phyloP scores from a whole-genome alignment of 768 basidiomycete species.

The Hortiboletus campestris region DNA sequence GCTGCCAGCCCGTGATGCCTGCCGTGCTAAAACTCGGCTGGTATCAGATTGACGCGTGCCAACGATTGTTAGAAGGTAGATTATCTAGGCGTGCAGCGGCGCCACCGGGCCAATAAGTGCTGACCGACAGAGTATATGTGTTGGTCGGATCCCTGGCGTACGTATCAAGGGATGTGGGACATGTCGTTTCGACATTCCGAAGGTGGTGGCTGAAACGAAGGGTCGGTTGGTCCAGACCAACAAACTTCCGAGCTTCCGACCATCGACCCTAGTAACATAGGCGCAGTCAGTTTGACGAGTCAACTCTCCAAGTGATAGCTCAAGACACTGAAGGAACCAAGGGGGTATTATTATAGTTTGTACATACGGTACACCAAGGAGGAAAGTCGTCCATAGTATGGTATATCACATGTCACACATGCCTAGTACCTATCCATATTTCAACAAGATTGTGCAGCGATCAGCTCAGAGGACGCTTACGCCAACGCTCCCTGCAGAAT shows the following conservation, averaged over 20 bases:
- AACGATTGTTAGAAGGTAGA: too few species aligned
- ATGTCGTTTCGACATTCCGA: neutral
- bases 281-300: neutral
- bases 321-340: too few species aligned
- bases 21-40: too few species aligned
- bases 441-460: too few species aligned
- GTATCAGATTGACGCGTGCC: too few species aligned
- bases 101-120: too few species aligned
- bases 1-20: neutral
- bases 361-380: neutral
- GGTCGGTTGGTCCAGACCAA: neutral
- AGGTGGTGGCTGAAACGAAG: neutral
- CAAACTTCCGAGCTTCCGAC: too few species aligned
- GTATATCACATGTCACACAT: neutral
- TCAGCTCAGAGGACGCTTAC: slow-evolving; percentile 5
- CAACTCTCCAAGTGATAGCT: neutral
- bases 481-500: slow-evolving; percentile 23
- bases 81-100: neutral
- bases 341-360: neutral
- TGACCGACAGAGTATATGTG: too few species aligned
- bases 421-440: neutral
- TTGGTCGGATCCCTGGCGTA: too few species aligned
- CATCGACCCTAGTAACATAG: neutral
- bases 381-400: neutral
- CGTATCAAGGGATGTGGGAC: too few species aligned